A percentile compares a stretch with the other conserved stretches of the same genome.
phyloP scores from a whole-genome alignment of 371 early-diverging fungal genomes.

The Entomophthora muscae region DNA sequence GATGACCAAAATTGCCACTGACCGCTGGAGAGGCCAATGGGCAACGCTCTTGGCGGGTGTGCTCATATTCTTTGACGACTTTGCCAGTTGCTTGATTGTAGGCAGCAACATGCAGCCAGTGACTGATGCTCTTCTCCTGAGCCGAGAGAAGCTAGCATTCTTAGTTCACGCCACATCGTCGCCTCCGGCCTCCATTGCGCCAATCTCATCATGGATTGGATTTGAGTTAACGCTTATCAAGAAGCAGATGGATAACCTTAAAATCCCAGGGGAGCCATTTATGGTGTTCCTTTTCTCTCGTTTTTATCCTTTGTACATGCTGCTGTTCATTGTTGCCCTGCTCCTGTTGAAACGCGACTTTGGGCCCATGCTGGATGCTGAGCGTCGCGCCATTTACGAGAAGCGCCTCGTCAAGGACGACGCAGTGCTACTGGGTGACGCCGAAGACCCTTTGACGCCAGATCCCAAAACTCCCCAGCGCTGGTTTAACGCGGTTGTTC shows the following conservation, averaged over 20 bases:
- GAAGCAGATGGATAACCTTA: not conserved
- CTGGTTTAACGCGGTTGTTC: constrained; percentile 9
- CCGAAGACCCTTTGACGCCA: not conserved
- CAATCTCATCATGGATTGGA: constrained; percentile 11
- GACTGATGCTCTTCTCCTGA: constrained; percentile 6
- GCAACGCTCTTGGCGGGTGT: constrained; percentile 8
- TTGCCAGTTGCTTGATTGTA: constrained; percentile 9
- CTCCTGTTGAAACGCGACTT: constrained; percentile 6
- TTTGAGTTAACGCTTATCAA: constrained; percentile 7
- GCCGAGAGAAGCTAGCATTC: constrained; percentile 10
- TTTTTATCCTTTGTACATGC: constrained; percentile 10
- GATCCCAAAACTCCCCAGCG: constrained; percentile 3
- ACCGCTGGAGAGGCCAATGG: constrained; percentile 8
- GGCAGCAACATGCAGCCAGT: constrained; percentile 10
- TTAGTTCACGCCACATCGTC: constrained; percentile 11
- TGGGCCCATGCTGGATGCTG: constrained; percentile 10
- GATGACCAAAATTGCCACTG: constrained; percentile 8
- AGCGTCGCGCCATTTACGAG: constrained; percentile 7
- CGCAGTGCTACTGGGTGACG: constrained; percentile 3
- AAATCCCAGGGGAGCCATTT: constrained; percentile 7
- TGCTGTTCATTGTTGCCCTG: constrained; percentile 5
- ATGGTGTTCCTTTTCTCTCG: constrained; percentile 7
- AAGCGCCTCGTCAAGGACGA: constrained; percentile 7
- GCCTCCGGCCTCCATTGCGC: constrained; percentile 10
- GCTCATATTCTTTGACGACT: constrained; percentile 10